Conservation (phyloP, 140 eudicot species). For the Cichorium intybus region DNA sequence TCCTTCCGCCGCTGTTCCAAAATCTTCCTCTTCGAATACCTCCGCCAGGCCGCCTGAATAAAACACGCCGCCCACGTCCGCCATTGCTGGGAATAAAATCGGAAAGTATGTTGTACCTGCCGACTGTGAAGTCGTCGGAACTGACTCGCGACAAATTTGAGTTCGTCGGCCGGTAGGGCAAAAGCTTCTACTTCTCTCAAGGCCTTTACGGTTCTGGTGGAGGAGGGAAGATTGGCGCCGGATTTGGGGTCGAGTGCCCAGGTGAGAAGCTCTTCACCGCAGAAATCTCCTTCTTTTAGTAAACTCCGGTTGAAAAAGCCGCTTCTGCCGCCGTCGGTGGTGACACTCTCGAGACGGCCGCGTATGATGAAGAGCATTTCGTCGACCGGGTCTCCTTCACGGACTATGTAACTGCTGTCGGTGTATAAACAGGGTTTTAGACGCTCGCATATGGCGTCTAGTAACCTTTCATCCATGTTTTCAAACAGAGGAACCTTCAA, state of each 20-base stretch:
- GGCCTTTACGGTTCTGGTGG: conserved; percentile 91
- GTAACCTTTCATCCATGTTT: conserved; percentile 87
- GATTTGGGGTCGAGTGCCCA: conserved; percentile 97
- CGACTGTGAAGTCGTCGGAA: conserved; percentile 95
- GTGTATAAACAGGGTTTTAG: conserved; percentile 92
- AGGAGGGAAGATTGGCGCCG: conserved; percentile 73
- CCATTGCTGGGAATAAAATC: conserved; percentile 94
- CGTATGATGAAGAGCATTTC: conserved; percentile 97
- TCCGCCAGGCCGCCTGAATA: conserved; percentile 94
- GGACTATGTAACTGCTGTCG: conserved; percentile 69
- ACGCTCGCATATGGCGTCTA: conserved; percentile 94
- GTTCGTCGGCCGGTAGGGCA: conserved; percentile 84
- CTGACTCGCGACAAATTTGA: conserved; percentile 87
- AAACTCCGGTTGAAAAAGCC: conserved; percentile 88
- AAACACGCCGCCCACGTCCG: conserved; percentile 97
- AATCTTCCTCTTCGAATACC: conserved; percentile 68
- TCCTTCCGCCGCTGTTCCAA: conserved; percentile 62
- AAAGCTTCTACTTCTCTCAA: conserved; percentile 87
- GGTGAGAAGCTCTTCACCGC: conserved; percentile 96
- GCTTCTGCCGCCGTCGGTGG: conserved; percentile 96
- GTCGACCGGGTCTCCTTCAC: conserved; percentile 97
- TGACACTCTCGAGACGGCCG: conserved; percentile 88
- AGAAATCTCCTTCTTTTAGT: conserved; percentile 86
- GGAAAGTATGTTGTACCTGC: conserved; percentile 92
- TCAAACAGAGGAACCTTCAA: conserved; percentile 91